Evolutionary conservation across 306 rosid genomes (phyloP), one percentile per base, ranked within the genome.

Genomic region (Prunus fruticosa): DNA sequence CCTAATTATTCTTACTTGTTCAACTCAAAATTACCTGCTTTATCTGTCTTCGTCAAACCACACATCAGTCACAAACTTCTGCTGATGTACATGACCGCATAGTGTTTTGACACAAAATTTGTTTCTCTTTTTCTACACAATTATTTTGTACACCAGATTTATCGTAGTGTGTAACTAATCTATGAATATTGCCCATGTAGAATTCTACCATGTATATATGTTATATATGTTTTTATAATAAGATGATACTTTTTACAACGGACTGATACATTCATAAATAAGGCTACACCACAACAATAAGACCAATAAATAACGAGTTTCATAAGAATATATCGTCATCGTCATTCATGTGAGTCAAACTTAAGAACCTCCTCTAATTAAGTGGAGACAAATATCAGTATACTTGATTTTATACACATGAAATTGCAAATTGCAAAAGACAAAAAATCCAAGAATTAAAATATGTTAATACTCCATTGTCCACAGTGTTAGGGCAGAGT

Each of bases 1-100:
- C 81, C 81, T 86, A 81, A 78, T 87, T 84, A 87, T 88, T 86
- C 74, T 81, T 82, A 68, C 90, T 86, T 84, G 83, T 82, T 64
- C 84, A 47, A 51, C 72, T 73, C 23, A 64, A 53, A 53, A 52
- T 63, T 64, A 76, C 74, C 84, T 71, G 70, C 84, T 81, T 28
- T 30, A 52, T 61, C 74, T 73, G 78, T 66, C 74, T 64, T 79
- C 53, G 69, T 32, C 64, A 76, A 34, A 71, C 78, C 61, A 61
- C 74, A 52, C 81, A 79, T 80, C 84, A 84, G 82, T 80, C 74
- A 34, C 58, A 60, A 60, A 69, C 74, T 79, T 64, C 57, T 45
- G 73, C 47, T 65, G 84, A 78, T 75, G 82, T 78, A 74, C 64
- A 1, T 49, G 63, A 34, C 60, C 49, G 25, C 64, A 51, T 23